A percentile compares a stretch with the other conserved stretches of the same genome.
These are phyloP conservation scores for Carex arenaria DNA, from an alignment of 202 grass and related monocot genomes.

Conservation along the genomic window DNA sequence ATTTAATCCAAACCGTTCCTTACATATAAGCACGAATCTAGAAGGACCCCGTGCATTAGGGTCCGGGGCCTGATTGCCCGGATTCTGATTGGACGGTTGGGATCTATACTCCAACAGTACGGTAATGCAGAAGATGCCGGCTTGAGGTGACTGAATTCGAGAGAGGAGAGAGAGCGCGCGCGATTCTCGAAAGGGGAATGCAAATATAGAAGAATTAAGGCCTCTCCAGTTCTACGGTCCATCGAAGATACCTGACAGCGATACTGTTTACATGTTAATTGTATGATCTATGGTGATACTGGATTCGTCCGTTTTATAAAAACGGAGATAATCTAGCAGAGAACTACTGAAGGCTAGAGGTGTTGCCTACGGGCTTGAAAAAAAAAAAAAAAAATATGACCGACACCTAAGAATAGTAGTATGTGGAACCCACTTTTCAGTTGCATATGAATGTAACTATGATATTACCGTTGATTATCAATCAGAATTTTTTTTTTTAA, in stretches of 20 bases:
- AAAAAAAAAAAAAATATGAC: not conserved
- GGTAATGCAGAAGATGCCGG: no score
- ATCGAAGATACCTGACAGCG: not conserved
- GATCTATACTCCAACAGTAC: no score
- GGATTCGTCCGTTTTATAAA: not conserved
- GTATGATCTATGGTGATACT: not conserved
- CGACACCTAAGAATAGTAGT: not conserved
- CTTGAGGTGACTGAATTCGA: not conserved
- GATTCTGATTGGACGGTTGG: no score
- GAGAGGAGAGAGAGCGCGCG: slow-evolving; percentile 15
- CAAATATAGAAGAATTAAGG: slow-evolving; percentile 8
- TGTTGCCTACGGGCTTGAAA: no score
- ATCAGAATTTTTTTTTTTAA: no score
- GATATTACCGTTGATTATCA: no score
- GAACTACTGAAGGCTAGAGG: not conserved
- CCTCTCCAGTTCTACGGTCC: not conserved
- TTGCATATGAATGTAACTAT: no score
- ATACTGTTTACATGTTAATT: not conserved
- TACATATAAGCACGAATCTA: no score
- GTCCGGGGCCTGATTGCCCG: no score
- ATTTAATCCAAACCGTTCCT: no score
- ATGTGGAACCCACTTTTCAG: not conserved
- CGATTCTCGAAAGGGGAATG: slow-evolving; percentile 9
- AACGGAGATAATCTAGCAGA: not conserved
- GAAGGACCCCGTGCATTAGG: no score